Evolutionary conservation across 2,329 filamentous ascomycete genomes (phyloP).

Genomic region (Fusarium tanahbumbuense): DNA sequence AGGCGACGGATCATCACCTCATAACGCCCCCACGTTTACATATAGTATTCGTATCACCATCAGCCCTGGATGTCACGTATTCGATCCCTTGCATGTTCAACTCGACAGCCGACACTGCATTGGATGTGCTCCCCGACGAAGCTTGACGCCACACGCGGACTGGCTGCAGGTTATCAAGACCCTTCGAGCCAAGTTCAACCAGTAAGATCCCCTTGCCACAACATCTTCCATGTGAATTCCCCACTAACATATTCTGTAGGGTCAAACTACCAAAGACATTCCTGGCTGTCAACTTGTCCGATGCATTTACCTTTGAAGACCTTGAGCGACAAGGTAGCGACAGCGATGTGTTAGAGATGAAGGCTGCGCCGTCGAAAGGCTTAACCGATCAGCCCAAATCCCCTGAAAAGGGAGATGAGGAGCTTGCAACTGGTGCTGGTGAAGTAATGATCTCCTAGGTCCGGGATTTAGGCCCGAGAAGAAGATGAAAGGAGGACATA

Average conservation of each 20-base stretch:
- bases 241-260: slow-evolving; percentile 52
- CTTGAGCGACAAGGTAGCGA: slow-evolving; percentile 64
- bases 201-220: slow-evolving; percentile 66
- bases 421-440: slow-evolving; percentile 37
- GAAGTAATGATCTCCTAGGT: slow-evolving; percentile 43
- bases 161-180: slow-evolving; percentile 99
- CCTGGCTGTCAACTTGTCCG: slow-evolving; percentile 72
- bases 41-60: slow-evolving; percentile 98
- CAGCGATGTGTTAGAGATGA: slow-evolving; percentile 62
- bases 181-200: slow-evolving; percentile 92
- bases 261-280: slow-evolving; percentile 76
- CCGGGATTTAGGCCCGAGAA: slow-evolving; percentile 10
- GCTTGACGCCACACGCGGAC: slow-evolving; percentile 89
- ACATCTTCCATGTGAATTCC: slow-evolving; percentile 1
- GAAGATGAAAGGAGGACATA: slow-evolving; percentile 6
- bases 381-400: slow-evolving; percentile 35
- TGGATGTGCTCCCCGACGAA: slow-evolving; percentile 89
- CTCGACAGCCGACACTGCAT: slow-evolving; percentile 97
- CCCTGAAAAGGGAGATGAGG: slow-evolving; percentile 12
- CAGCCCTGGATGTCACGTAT: slow-evolving; percentile 94
- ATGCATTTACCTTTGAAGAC: slow-evolving; percentile 70
- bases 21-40: slow-evolving; percentile 79
- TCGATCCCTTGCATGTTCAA: slow-evolving; percentile 95
- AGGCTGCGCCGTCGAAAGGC: slow-evolving; percentile 50
- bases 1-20: slow-evolving; percentile 49